Evolutionary conservation across 495 filamentous ascomycete genomes (phyloP), one percentile per base, ranked within the genome.

Genomic region (Neurospora sublineolata): DNA sequence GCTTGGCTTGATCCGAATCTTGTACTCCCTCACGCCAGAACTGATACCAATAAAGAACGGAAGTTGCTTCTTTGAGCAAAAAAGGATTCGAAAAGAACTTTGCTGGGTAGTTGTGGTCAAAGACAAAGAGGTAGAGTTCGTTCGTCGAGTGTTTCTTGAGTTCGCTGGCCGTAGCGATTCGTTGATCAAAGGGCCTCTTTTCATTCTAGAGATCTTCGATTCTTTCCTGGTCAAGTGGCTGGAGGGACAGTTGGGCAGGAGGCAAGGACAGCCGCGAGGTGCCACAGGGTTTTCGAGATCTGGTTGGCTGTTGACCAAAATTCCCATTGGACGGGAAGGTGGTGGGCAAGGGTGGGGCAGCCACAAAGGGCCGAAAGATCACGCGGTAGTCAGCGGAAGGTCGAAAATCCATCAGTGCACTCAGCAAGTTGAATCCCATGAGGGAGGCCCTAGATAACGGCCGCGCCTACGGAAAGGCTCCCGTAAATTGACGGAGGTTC

Each of bases 301-400:
- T 72, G 42, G 58, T 72, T 72, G 71, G 38, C 69, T 38, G 68
- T 69, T 58, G 68, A 18, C 39, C 23, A 41, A 70, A 30, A 60
- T 52, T 27, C 41, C n/a, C 18, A 42, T 70, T 27, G 52, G 67
- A 69, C 16, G 36, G 71, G 71, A 69, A 72, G 71, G 71, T 72
- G 71, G 71, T 72, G 64, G 18, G 12, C 30, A 16, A 60, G 16
- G 71, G 71, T 72, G 67, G n/a, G 14, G 36, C 30, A 67, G 30
- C 20, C 44, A 14, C 33, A 37, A 38, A 60, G 37, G 70, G 70
- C 70, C 33, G 37, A 40, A 46, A 36, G 52, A 60, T 14, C 23
- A 8, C 23, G 27, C 52, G 16, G 52, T 16, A 46, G 40, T 18
- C 44, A 52, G 44, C 20, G 20, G 20, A 44, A 8, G 20, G 44